Percentiles rank a stretch among this genome's conserved stretches.
Conservation (phyloP, 2,329 filamentous ascomycete genomes). For the Fusarium phyllophilum region DNA sequence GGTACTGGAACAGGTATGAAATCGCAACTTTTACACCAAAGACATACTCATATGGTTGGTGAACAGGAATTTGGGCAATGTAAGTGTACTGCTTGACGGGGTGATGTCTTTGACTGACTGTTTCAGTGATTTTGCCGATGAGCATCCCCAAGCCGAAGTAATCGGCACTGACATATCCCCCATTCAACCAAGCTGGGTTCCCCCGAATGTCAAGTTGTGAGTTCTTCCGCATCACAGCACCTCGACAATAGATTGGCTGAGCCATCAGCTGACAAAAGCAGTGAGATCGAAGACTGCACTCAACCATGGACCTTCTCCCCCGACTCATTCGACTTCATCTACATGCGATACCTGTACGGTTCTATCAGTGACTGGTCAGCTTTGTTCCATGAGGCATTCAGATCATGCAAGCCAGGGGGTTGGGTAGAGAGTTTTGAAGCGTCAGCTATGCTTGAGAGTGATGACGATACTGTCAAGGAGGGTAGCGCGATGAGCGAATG, state of each 20-base stretch:
- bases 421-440: constrained; percentile 9
- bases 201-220: constrained; percentile 9
- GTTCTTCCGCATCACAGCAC: too few relatives aligned
- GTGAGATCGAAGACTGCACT: constrained; percentile 13
- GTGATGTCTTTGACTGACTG: neutral
- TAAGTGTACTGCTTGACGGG: neutral
- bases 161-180: constrained; percentile 11
- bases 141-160: neutral
- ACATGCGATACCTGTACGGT: constrained; percentile 10
- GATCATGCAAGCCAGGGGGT: neutral
- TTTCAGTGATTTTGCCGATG: constrained; percentile 7
- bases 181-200: constrained; percentile 9
- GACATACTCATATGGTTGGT: neutral
- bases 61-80: constrained; percentile 6
- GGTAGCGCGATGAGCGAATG: neutral
- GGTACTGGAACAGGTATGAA: constrained; percentile 10
- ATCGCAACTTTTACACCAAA: accelerated
- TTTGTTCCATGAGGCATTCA: neutral
- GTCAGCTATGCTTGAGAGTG: neutral
- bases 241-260: too few relatives aligned
- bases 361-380: constrained; percentile 1
- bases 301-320: constrained; percentile 10
- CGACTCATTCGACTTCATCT: neutral
- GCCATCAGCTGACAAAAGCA: neutral
- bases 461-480: neutral